Percentiles rank a stretch among this genome's conserved stretches.
Evolutionary conservation across 2,329 filamentous ascomycete species (phyloP).

Genomic region (Aspergillus persii): DNA sequence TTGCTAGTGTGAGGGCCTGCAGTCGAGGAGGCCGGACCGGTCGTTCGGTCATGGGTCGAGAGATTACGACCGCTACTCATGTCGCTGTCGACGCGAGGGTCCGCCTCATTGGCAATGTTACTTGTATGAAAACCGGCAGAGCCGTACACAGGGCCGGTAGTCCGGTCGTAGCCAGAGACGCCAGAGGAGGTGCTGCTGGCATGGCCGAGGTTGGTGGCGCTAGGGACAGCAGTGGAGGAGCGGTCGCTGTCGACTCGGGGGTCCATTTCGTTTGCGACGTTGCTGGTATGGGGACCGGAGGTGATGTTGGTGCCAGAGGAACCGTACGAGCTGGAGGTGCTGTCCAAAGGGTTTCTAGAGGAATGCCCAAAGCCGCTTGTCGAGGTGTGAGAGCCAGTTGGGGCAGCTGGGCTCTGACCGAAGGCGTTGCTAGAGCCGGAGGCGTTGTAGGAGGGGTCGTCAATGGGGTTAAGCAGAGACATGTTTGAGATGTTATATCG

Average conservation of each 20-base stretch:
- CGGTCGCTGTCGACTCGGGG: neutral
- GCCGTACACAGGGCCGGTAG: neutral
- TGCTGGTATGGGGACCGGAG: neutral
- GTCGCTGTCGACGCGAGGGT: neutral
- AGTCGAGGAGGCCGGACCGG: neutral
- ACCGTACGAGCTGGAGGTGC: neutral
- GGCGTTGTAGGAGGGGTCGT: neutral
- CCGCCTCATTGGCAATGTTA: neutral
- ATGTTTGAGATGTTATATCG: neutral
- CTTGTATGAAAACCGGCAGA: neutral
- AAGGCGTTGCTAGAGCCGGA: neutral
- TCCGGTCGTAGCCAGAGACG: neutral
- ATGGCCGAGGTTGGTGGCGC: neutral
- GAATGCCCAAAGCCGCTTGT: neutral
- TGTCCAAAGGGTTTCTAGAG: neutral
- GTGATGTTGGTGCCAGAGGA: neutral
- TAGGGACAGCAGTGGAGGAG: neutral
- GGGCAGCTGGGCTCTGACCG: neutral
- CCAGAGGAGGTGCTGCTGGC: neutral
- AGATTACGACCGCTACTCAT: neutral
- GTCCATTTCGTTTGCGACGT: neutral
- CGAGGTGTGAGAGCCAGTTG: neutral
- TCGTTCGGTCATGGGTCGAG: neutral
- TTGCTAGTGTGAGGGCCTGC: neutral
- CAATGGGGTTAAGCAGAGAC: neutral